Evolutionary conservation across 208 protist genomes (phyloP), one percentile per base, ranked within the genome.

Genomic region (Crithidia sp.): DNA sequence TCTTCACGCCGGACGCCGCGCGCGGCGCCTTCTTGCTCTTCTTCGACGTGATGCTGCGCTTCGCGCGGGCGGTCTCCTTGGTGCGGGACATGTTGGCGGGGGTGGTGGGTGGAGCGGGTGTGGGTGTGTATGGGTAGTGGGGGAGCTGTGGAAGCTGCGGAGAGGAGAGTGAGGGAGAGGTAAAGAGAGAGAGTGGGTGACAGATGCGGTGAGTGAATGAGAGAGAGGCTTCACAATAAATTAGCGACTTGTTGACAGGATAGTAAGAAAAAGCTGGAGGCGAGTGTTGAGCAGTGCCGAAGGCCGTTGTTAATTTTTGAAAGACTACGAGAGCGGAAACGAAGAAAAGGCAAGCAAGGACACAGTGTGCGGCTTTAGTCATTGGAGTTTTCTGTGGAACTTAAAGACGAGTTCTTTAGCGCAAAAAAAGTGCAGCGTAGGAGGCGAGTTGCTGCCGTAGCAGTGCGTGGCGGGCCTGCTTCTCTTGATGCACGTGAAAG

Each of bases 11-110:
- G 37, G 96, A 82, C 40, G 78, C 59, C 39, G 94, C 94, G 91
- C 98, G 99, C 71, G 94, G 90, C 17, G 98, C 98, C 43, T 98
- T 97, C 92, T 99, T 99, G 78, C 95, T 97, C 79, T 99, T 78
- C 45, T 49, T 49, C 45, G 97, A 65, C 88, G 96, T 92, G 45
- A 49, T 49, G 45, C 45, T 49, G 45, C 45, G 45, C 45, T 49
- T 49, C 9, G 54, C 19, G 19, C 19, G 54, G 19, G 19, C 6
- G 7, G 54, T 58, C 54, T 10, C 54, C 54, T 10, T 58, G 54
- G 54, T 58, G 54, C 6, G 54, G 17, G 54, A 10, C 14, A 39
- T 10, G 54, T 14, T 40, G 54, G 28, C 6, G 14, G 7, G 54
- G 19, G 54, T 7, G 54, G 54, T 28, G 54, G 14, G 7, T 8